Conservation (phyloP, 2,329 filamentous ascomycete species). For the Zymoseptoria tritici region DNA sequence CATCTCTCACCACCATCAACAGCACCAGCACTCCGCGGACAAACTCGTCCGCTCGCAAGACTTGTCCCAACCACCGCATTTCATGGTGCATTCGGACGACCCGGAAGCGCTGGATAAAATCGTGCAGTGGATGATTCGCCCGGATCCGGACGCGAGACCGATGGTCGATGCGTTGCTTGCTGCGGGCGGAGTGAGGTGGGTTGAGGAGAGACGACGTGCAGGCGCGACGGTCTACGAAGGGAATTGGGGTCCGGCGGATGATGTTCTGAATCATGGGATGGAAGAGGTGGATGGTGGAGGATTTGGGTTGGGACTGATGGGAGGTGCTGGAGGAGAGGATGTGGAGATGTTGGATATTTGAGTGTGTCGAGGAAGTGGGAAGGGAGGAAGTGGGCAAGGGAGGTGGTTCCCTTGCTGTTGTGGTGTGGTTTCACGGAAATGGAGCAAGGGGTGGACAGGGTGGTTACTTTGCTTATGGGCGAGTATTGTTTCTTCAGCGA, state of each 20-base stretch:
- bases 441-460: not conserved
- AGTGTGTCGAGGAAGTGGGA: conserved; percentile 2
- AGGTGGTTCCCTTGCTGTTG: not conserved
- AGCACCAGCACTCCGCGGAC: not conserved
- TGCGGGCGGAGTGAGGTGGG: conserved; percentile 71
- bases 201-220: conserved; percentile 65
- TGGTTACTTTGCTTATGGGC: not conserved
- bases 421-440: not conserved
- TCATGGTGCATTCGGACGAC: conserved; percentile 76
- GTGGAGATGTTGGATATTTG: conserved; percentile 56
- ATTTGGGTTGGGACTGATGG: not conserved
- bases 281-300: conserved; percentile 2
- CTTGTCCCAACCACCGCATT: conserved; percentile 64
- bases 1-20: not conserved
- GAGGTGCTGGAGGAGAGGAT: conserved; percentile 23
- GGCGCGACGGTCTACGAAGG: conserved; percentile 95
- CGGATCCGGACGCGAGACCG: conserved; percentile 66
- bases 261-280: conserved; percentile 47
- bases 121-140: conserved; percentile 80
- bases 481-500: not conserved
- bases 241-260: conserved; percentile 78
- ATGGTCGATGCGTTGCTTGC: conserved; percentile 65
- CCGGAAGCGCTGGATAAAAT: conserved; percentile 72
- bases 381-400: not conserved
- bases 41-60: conserved; percentile 39